Evolutionary conservation across 805 yeast species (phyloP).

Genomic region (Cyberlindnera maritima): DNA sequence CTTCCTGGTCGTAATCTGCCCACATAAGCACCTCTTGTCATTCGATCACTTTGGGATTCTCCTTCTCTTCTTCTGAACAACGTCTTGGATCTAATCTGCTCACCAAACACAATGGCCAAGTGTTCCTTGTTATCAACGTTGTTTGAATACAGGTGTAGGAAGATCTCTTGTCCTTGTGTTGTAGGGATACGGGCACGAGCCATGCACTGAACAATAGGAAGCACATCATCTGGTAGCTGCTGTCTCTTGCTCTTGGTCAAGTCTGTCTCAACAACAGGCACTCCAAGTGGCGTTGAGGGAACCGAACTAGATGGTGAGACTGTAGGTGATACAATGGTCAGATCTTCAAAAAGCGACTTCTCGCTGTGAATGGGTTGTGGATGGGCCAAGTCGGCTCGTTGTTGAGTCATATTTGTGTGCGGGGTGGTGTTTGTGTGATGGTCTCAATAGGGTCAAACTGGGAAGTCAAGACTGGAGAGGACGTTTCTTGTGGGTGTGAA

Average conservation of each 20-base stretch:
- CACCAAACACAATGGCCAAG: slow-evolving; percentile 95
- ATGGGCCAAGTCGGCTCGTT: slow-evolving; percentile 12
- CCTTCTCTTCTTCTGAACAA: slow-evolving; percentile 58
- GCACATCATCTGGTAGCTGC: slow-evolving; percentile 44
- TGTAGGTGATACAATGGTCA: slow-evolving; percentile 41
- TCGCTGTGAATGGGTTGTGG: slow-evolving; percentile 17
- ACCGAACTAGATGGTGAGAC: slow-evolving; percentile 30
- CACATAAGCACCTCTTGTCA: slow-evolving; percentile 98
- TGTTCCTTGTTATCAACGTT: slow-evolving; percentile 90
- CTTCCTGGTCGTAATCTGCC: slow-evolving; percentile 92
- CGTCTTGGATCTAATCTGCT: slow-evolving; percentile 75
- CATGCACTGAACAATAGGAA: slow-evolving; percentile 82
- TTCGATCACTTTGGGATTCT: slow-evolving; percentile 88
- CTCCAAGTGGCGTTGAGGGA: slow-evolving; percentile 28
- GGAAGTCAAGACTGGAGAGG: background rate
- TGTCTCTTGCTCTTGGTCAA: slow-evolving; percentile 29
- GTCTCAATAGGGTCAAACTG: background rate
- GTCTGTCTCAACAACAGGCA: slow-evolving; percentile 23
- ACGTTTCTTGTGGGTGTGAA: background rate
- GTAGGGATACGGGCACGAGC: slow-evolving; percentile 98
- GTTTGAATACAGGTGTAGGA: slow-evolving; percentile 84
- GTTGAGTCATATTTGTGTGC: slow-evolving; percentile 1
- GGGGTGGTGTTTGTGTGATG: background rate
- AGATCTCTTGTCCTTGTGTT: slow-evolving; percentile 90
- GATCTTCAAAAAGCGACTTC: slow-evolving; percentile 30